Evolutionary conservation across 176 grass and related monocot species (phyloP).

Genomic region (Avena eriantha): DNA sequence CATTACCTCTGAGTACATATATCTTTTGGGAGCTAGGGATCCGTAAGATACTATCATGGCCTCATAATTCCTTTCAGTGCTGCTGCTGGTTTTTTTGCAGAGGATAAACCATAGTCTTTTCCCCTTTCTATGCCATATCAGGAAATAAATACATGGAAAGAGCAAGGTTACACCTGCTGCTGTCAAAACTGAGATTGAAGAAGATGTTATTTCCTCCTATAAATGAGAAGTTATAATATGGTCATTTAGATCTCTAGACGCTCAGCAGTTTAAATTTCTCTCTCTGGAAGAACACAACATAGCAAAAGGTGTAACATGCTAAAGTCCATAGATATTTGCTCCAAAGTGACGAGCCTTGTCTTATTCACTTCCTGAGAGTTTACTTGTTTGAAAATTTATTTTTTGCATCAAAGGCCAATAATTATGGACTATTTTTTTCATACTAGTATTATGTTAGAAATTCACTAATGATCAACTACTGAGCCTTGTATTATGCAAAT

Average conservation of each 20-base stretch:
- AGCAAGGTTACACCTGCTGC: conserved; percentile 19
- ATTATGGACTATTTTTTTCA: neutral
- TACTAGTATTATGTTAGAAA: neutral
- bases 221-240: neutral
- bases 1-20: conserved; percentile 42
- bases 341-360: neutral
- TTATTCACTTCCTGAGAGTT: neutral
- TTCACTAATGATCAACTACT: neutral
- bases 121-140: neutral
- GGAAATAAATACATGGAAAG: conserved; percentile 20
- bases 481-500: neutral
- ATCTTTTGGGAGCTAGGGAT: conserved; percentile 58
- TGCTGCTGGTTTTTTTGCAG: neutral
- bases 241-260: neutral
- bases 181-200: conserved; percentile 22
- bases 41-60: conserved; percentile 27
- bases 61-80: conserved; percentile 18
- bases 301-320: neutral
- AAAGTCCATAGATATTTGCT: neutral
- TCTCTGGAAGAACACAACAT: neutral
- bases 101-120: neutral
- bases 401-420: neutral
- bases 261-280: neutral
- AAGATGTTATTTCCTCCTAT: neutral
- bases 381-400: neutral